These are phyloP conservation scores for Rhodomyrtus tomentosa DNA, from an alignment of 345 rosid species.

Conservation along the genomic window DNA sequence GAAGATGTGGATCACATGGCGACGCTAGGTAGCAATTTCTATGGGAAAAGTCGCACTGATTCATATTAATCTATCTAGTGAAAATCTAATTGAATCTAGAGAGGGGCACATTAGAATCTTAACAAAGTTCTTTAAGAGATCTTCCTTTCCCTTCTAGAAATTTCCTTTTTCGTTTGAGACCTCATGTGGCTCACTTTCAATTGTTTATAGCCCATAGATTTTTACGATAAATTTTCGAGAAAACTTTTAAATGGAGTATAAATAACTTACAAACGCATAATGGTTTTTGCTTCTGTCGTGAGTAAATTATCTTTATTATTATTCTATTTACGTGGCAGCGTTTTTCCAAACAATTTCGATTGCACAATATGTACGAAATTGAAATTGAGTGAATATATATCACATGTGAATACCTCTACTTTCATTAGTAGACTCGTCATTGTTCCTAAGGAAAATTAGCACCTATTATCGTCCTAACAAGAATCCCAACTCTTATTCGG, in stretches of 20 bases:
- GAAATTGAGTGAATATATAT: not conserved
- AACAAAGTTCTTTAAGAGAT: not conserved
- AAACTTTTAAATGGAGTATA: not conserved
- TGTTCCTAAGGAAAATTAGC: not conserved
- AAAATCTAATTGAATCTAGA: not conserved
- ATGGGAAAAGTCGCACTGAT: not conserved
- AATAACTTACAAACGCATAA: not conserved
- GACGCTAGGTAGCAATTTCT: not conserved
- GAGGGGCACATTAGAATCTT: not conserved
- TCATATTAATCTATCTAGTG: not conserved
- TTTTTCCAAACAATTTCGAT: not conserved
- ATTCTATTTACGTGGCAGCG: not conserved
- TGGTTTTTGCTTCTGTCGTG: not conserved
- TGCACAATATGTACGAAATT: not conserved
- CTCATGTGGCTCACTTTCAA: not conserved
- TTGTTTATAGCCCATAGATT: not conserved
- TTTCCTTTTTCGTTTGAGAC: not conserved
- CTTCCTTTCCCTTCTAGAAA: not conserved
- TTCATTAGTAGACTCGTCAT: not conserved
- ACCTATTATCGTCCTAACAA: rapidly evolving
- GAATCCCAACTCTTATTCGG: not conserved
- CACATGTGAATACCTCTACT: not conserved
- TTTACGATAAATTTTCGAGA: not conserved
- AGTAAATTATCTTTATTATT: not conserved
- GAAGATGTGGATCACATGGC: not conserved